A percentile compares a stretch with the other conserved stretches of the same genome.
Evolutionary conservation across 1,139 yeast genomes (phyloP).

Genomic region (Kodamaea fungicola): DNA sequence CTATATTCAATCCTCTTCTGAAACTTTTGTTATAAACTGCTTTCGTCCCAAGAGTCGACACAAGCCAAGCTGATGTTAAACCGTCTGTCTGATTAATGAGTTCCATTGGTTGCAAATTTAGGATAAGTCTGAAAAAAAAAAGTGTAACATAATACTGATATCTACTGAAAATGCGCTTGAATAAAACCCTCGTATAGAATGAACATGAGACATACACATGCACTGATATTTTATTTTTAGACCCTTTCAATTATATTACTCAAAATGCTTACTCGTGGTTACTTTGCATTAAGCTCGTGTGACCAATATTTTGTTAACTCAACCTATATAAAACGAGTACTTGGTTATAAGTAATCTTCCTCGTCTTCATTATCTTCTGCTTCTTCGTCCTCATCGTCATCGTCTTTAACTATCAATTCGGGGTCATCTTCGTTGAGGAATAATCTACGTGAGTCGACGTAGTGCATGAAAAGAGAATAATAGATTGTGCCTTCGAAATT

Average conservation of each 20-base stretch:
- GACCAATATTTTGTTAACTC: too few species aligned
- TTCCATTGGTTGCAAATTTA: neutral
- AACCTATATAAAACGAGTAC: too few species aligned
- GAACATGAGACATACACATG: neutral
- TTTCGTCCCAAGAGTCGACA: slow-evolving; percentile 45
- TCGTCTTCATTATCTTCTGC: too few species aligned
- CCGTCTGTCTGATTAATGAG: neutral
- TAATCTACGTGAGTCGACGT: too few species aligned
- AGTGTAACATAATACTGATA: neutral
- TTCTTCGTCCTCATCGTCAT: too few species aligned
- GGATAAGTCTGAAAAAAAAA: neutral
- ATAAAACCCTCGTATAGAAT: neutral
- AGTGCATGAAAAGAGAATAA: too few species aligned
- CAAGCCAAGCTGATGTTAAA: slow-evolving; percentile 14
- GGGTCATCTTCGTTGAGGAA: too few species aligned
- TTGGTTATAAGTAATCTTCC: too few species aligned
- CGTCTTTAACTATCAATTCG: too few species aligned
- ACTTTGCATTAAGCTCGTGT: too few species aligned
- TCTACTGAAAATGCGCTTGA: neutral
- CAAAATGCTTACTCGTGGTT: neutral
- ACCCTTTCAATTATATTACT: neutral
- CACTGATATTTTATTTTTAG: neutral
- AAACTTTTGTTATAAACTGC: slow-evolving; percentile 23
- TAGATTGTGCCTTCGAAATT: too few species aligned
- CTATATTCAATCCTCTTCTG: slow-evolving; percentile 33